Conservation (phyloP, 768 basidiomycete genomes). For the Agrocybe chaxingu region DNA sequence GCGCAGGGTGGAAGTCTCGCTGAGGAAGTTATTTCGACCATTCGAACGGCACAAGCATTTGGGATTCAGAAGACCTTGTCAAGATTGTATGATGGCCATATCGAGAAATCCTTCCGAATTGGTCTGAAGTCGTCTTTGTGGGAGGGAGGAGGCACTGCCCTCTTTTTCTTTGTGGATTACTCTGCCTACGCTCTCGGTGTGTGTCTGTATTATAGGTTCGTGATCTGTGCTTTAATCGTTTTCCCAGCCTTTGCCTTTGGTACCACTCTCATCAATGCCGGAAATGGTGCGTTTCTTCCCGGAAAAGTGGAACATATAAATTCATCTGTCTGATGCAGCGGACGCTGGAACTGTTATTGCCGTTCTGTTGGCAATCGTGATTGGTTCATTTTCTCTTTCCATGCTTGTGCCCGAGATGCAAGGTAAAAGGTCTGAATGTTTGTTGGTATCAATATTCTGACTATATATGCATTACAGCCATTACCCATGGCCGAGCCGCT, state of each 20-base stretch:
- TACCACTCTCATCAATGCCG: too few relatives aligned
- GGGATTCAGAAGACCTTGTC: conserved; percentile 68
- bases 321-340: too few relatives aligned
- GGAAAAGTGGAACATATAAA: too few relatives aligned
- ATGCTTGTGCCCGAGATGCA: conserved; percentile 82
- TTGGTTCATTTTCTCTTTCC: conserved; percentile 61
- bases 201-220: conserved; percentile 28
- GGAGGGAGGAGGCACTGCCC: conserved; percentile 55
- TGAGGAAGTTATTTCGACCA: conserved; percentile 86
- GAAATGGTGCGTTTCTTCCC: too few relatives aligned
- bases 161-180: conserved; percentile 84
- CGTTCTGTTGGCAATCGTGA: too few relatives aligned
- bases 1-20: conserved; percentile 79
- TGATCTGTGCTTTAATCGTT: conserved; percentile 60
- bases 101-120: conserved; percentile 44
- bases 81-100: conserved; percentile 59
- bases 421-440: conserved; percentile 31
- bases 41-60: conserved; percentile 89
- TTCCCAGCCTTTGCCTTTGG: too few relatives aligned
- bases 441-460: too few relatives aligned
- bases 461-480: conserved; percentile 34
- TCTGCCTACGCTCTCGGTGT: conserved; percentile 61
- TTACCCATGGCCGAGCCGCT: conserved; percentile 73
- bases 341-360: too few relatives aligned
- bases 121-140: conserved; percentile 56